Evolutionary conservation across 805 yeast genomes (phyloP).

Genomic region (Komagataella phaffii): DNA sequence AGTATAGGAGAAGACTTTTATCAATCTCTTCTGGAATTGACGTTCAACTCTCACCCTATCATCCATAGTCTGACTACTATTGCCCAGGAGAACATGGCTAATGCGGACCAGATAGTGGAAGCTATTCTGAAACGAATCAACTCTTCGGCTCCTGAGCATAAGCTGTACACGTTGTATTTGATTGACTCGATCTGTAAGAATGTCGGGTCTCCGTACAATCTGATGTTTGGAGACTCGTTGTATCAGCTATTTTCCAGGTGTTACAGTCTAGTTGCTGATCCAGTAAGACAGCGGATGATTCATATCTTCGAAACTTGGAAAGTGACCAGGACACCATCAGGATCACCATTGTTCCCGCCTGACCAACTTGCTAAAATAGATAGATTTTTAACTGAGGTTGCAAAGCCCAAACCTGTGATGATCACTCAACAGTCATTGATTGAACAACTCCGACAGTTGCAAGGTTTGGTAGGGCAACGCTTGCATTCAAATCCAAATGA

Average conservation of each 20-base stretch:
- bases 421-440: constrained; percentile 8
- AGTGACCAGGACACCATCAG: constrained; percentile 44
- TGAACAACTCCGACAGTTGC: constrained; percentile 20
- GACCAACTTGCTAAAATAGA: constrained; percentile 65
- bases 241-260: constrained; percentile 62
- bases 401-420: constrained; percentile 11
- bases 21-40: constrained; percentile 58
- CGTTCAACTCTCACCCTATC: constrained; percentile 83
- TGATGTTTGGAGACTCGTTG: constrained; percentile 56
- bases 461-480: constrained; percentile 28
- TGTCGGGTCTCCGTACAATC: constrained; percentile 83
- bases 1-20: constrained; percentile 47
- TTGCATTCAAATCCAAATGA: constrained; percentile 21
- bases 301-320: constrained; percentile 86
- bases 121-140: constrained; percentile 61
- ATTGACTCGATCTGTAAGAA: constrained; percentile 87
- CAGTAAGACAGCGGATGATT: constrained; percentile 58
- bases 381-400: constrained; percentile 50
- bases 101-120: constrained; percentile 65
- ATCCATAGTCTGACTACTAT: constrained; percentile 73
- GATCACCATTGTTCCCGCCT: constrained; percentile 56
- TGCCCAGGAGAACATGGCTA: constrained; percentile 73
- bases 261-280: constrained; percentile 67
- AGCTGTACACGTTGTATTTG: constrained; percentile 72
- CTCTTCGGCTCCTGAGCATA: constrained; percentile 65